These are phyloP conservation scores for Neurospora crassa DNA, from an alignment of 2,329 filamentous ascomycete genomes.

Conservation along the genomic window DNA sequence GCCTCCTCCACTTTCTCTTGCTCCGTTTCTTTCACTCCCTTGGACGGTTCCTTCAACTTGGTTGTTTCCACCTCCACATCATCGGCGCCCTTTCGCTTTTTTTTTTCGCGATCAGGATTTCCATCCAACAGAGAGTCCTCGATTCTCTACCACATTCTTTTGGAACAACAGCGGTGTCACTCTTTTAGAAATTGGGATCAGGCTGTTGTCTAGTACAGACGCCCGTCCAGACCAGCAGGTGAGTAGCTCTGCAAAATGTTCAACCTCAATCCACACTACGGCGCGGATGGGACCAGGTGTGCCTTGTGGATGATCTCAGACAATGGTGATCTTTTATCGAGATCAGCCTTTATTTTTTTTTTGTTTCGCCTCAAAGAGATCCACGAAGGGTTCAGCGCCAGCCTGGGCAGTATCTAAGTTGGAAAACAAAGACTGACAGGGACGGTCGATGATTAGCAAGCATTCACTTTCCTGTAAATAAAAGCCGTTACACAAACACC, in stretches of 20 bases:
- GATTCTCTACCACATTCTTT: slow-evolving; percentile 49
- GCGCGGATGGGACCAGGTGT: background rate
- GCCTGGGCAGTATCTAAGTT: background rate
- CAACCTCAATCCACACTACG: background rate
- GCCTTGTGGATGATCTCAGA: background rate
- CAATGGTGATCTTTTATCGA: background rate
- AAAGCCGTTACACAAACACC: background rate
- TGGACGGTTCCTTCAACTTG: slow-evolving; percentile 15
- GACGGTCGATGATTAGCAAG: background rate
- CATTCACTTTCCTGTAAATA: background rate
- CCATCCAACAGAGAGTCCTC: slow-evolving; percentile 42
- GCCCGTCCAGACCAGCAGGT: background rate
- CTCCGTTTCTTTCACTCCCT: slow-evolving; percentile 16
- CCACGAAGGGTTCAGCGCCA: background rate
- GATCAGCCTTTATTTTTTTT: background rate
- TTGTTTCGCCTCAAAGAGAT: background rate
- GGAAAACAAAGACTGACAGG: background rate
- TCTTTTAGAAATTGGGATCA: background rate
- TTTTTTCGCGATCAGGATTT: slow-evolving; percentile 16
- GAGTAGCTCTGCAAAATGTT: background rate
- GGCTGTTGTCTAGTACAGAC: background rate
- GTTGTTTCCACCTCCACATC: slow-evolving; percentile 8
- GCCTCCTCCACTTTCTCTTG: slow-evolving; percentile 6
- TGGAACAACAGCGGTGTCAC: slow-evolving; percentile 22
- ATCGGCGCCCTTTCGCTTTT: slow-evolving; percentile 8